A percentile compares a stretch with the other conserved stretches of the same genome.
phyloP scores from a whole-genome alignment of 108 stramenopile genomes.

The Skeletonema marinoi region DNA sequence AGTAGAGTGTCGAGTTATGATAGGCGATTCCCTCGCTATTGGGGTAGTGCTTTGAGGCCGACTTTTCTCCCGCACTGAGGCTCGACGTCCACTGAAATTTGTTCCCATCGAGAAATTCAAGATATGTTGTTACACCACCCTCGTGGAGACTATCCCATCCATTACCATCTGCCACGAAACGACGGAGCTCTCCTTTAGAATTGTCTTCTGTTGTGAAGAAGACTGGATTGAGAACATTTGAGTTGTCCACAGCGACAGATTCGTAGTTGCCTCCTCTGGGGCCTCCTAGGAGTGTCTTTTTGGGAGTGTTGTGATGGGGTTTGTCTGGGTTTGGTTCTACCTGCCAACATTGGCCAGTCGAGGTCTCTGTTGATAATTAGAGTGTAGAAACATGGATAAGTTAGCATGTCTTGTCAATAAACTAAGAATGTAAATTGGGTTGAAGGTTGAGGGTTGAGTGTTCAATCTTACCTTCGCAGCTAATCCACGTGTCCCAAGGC shows the following conservation, averaged over 20 bases:
- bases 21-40: slow-evolving; percentile 53
- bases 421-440: not conserved
- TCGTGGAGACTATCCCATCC: slow-evolving; percentile 4
- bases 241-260: slow-evolving; percentile 39
- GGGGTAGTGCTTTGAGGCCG: slow-evolving; percentile 21
- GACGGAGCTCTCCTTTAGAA: slow-evolving; percentile 38
- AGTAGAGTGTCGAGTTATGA: slow-evolving; percentile 31
- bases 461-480: slow-evolving; percentile 26
- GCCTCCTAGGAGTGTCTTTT: slow-evolving; percentile 7
- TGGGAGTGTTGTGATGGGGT: not conserved
- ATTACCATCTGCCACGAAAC: slow-evolving; percentile 3
- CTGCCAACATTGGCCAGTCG: slow-evolving; percentile 29
- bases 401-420: not conserved
- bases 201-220: slow-evolving; percentile 66
- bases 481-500: slow-evolving; percentile 59
- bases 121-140: not conserved
- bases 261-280: slow-evolving; percentile 39
- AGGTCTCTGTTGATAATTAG: slow-evolving; percentile 10
- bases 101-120: slow-evolving; percentile 14
- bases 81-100: slow-evolving; percentile 46
- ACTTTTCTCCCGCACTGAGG: slow-evolving; percentile 1
- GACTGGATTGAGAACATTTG: not conserved
- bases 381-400: not conserved
- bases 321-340: slow-evolving; percentile 28
- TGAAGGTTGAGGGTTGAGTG: too few relatives aligned